Evolutionary conservation across 129 eudicot species (phyloP), one percentile per base, ranked within the genome.

Genomic region (Saposhnikovia divaricata): DNA sequence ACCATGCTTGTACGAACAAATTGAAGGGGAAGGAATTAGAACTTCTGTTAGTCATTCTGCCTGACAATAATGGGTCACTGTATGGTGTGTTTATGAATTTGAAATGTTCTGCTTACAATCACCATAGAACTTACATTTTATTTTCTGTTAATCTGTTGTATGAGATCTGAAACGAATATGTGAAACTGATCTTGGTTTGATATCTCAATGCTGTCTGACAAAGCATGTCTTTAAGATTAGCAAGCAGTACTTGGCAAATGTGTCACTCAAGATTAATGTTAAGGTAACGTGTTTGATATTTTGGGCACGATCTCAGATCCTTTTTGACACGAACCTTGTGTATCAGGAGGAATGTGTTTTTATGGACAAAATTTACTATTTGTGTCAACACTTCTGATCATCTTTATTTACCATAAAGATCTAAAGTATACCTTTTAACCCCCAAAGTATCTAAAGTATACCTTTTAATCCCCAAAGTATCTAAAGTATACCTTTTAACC

Each of bases 161-260:
- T 92, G 98, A 59, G 97, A 93, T 72, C 76, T 93, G 72, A 93
- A 93, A 84, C 86, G 98, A 77, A 93, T 93, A 38, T 93, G 97
- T 77, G 98, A 93, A 86, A 93, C 98, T 44, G 98, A 93, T 81
- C 98, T 93, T 82, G 98, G 97, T 76, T 75, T 93, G 72, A 88
- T 93, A 42, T 89, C 98, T 65, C 97, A 93, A 63, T 93, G 98
- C 84, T 93, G 98, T 85, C 91, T 91, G 31, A 93, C 98, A 9
- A 93, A 93, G 75, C 92, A 93, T 72, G 95, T 93, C 11, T 91
- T 93, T 81, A 91, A 89, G 84, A 88, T 88, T 80, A 89, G 87
- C 81, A 91, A 91, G 83, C 98, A 91, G 66, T 93, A 93, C 78
- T 79, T 93, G 80, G 97, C 98, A 15, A 93, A 93, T 68, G 97